Percentiles rank a stretch among this genome's conserved stretches.
phyloP scores from a whole-genome alignment of 202 grass and related monocot genomes.

The Digitaria exilis region DNA sequence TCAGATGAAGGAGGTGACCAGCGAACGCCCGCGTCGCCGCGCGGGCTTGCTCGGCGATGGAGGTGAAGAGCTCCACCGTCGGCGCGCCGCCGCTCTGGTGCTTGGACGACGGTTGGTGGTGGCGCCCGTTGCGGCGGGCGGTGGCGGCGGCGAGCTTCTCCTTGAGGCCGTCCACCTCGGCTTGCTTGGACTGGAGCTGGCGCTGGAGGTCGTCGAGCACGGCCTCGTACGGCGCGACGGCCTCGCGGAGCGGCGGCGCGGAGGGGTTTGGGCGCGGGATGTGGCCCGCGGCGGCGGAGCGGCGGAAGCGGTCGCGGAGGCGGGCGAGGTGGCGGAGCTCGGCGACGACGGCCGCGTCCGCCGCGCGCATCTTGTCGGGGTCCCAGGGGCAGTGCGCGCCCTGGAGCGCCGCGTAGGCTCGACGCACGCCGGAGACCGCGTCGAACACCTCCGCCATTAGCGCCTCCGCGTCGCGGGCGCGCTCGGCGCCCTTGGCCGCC shows the following conservation, averaged over 20 bases:
- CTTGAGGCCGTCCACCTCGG: conserved; percentile 68
- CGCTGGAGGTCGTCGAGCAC: conserved; percentile 76
- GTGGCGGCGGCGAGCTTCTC: conserved; percentile 62
- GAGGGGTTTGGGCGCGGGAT: background rate
- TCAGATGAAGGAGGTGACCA: conserved; percentile 64
- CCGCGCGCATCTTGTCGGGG: conserved; percentile 73
- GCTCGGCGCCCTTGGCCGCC: conserved; percentile 37
- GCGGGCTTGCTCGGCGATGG: conserved; percentile 65
- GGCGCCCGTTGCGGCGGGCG: conserved; percentile 26
- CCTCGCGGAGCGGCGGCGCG: conserved; percentile 60
- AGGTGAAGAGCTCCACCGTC: conserved; percentile 73
- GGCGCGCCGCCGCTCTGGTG: conserved; percentile 22
- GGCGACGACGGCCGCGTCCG: conserved; percentile 76
- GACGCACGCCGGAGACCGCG: conserved; percentile 74
- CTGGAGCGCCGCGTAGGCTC: conserved; percentile 80
- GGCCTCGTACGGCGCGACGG: conserved; percentile 94
- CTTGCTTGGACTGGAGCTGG: conserved; percentile 83
- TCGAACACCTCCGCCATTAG: conserved; percentile 86
- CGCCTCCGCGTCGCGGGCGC: conserved; percentile 52
- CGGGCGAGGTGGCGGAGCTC: conserved; percentile 79
- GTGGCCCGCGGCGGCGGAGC: conserved; percentile 35
- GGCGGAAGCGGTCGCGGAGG: conserved; percentile 78
- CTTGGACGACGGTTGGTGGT: conserved; percentile 45
- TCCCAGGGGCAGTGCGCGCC: conserved; percentile 91
- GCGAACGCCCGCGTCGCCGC: conserved; percentile 67